Conservation (phyloP, 345 rosid genomes). For the Moringa oleifera region DNA sequence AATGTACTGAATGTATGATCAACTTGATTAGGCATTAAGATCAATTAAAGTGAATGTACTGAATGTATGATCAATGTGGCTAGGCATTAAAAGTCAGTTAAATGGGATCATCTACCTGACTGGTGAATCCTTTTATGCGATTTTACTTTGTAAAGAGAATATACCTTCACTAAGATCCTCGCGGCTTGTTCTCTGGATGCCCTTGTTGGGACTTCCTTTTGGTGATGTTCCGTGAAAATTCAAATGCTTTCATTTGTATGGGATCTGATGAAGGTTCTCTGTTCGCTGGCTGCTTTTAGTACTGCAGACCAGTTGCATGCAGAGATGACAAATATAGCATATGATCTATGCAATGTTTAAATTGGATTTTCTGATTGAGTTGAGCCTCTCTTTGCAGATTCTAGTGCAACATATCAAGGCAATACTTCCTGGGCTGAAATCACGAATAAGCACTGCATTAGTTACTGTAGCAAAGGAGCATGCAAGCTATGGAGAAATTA, state of each 20-base stretch:
- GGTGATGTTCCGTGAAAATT: no score
- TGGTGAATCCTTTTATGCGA: neutral
- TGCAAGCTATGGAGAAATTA: constrained; percentile 86
- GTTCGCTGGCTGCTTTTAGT: neutral
- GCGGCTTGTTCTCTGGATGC: neutral
- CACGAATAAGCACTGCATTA: constrained; percentile 61
- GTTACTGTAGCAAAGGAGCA: constrained; percentile 85
- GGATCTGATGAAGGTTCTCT: neutral
- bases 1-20: neutral
- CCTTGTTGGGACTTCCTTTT: no score
- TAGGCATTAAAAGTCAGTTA: no score
- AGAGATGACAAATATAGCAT: neutral
- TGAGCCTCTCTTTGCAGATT: constrained; percentile 43
- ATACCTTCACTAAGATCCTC: neutral
- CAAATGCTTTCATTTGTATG: no score
- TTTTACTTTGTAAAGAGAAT: neutral
- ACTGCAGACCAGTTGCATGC: neutral
- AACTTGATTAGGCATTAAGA: neutral
- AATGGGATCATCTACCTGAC: neutral
- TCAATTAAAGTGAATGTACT: no score
- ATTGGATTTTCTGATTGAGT: neutral
- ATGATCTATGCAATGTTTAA: neutral
- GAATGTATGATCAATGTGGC: no score
- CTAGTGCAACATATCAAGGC: constrained; percentile 83
- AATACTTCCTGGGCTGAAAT: constrained; percentile 77